Conservation (phyloP, 2,329 filamentous ascomycete genomes). For the Botryotinia convoluta region DNA sequence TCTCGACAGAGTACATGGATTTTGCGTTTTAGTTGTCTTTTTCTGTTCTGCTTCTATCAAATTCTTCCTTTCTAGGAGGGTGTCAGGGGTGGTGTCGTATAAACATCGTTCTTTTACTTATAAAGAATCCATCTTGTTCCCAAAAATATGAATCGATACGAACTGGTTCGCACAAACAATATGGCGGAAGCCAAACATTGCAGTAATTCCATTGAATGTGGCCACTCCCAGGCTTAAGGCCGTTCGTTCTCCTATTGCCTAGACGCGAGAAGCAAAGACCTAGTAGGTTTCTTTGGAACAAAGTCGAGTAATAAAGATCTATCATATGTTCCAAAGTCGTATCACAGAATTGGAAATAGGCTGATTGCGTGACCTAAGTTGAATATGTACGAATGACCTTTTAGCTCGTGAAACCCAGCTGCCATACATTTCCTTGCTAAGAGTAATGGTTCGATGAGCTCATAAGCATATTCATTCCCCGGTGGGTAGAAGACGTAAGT, state of each 20-base stretch:
- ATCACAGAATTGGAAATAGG: background rate
- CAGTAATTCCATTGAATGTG: background rate
- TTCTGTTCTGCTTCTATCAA: too few relatives aligned
- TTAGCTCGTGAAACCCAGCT: background rate
- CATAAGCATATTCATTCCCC: background rate
- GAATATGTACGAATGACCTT: background rate
- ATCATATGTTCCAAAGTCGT: background rate
- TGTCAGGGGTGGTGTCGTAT: too few relatives aligned
- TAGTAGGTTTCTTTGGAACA: background rate
- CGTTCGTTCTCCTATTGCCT: too few relatives aligned
- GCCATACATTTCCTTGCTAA: background rate
- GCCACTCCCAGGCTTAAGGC: background rate
- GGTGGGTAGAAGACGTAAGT: background rate
- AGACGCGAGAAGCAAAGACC: background rate
- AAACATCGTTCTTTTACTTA: background rate
- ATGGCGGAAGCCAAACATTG: background rate
- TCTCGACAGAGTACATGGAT: too few relatives aligned
- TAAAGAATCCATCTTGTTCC: background rate
- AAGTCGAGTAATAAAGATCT: background rate
- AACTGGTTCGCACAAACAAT: background rate
- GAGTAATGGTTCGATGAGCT: background rate
- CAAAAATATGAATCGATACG: background rate
- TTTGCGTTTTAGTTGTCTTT: too few relatives aligned
- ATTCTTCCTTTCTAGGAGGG: too few relatives aligned
- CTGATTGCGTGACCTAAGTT: background rate